Percentiles rank a stretch among this genome's conserved stretches.
phyloP scores from a whole-genome alignment of 2,329 filamentous ascomycete genomes.

The Alternaria panax region DNA sequence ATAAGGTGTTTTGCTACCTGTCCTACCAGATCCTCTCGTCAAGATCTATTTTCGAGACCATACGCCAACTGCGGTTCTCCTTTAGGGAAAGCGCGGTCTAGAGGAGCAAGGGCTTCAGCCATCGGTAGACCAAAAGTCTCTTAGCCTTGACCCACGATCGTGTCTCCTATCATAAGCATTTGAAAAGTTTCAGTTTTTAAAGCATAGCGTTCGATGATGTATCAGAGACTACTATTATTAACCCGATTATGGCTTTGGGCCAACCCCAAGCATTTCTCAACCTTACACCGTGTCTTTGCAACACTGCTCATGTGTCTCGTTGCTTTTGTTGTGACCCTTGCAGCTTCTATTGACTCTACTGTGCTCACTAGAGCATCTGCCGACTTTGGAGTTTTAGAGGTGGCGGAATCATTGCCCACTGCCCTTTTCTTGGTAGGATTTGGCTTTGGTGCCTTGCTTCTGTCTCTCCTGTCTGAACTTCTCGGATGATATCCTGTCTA shows the following conservation, averaged over 20 bases:
- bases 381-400: slow-evolving; percentile 54
- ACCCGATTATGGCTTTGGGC: neutral
- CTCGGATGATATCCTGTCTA: slow-evolving; percentile 52
- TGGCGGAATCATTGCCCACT: slow-evolving; percentile 57
- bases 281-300: slow-evolving; percentile 8
- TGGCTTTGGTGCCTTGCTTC: slow-evolving; percentile 50
- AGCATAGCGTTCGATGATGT: neutral
- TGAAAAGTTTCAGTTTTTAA: slow-evolving; percentile 3
- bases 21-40: no score
- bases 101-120: slow-evolving; percentile 7
- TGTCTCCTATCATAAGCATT: slow-evolving; percentile 5
- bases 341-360: slow-evolving; percentile 62
- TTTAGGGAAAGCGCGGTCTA: neutral
- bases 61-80: neutral
- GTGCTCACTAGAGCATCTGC: slow-evolving; percentile 59
- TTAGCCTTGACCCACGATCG: slow-evolving; percentile 6
- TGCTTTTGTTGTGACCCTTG: slow-evolving; percentile 59
- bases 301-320: slow-evolving; percentile 43
- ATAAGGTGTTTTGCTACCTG: neutral
- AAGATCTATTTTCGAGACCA: neutral
- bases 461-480: slow-evolving; percentile 59
- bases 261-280: slow-evolving; percentile 13
- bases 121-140: neutral
- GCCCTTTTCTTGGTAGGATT: slow-evolving; percentile 58
- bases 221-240: neutral